phyloP scores from a whole-genome alignment of 2,329 filamentous ascomycete genomes.

The Trichoderma afroharzianum region DNA sequence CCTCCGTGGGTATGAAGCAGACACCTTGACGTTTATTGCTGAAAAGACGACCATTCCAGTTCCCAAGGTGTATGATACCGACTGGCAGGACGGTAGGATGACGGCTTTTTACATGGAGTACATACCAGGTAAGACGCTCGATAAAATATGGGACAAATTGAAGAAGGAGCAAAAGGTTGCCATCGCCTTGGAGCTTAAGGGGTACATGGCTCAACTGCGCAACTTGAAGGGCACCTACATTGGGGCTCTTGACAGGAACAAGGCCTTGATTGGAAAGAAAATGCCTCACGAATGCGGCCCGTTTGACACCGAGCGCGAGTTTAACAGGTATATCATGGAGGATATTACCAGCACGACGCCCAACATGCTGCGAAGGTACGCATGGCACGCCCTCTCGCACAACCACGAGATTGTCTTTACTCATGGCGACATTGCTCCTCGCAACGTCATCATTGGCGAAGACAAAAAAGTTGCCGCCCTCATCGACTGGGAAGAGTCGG shows the following conservation, averaged over 20 bases:
- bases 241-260: neutral
- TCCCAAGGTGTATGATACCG: slow-evolving; percentile 25
- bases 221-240: neutral
- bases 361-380: neutral
- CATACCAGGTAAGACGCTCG: neutral
- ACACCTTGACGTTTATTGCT: slow-evolving; percentile 31
- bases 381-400: neutral
- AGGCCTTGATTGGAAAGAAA: neutral
- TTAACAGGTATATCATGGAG: neutral
- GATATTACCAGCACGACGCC: neutral
- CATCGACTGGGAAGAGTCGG: neutral
- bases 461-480: neutral
- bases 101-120: neutral
- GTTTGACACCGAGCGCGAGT: neutral
- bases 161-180: neutral
- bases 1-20: neutral
- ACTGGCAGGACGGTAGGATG: neutral
- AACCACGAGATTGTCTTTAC: neutral
- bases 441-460: neutral
- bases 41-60: slow-evolving; percentile 28
- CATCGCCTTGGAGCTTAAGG: neutral
- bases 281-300: neutral
- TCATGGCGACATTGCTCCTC: neutral
- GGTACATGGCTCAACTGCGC: neutral
- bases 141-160: neutral